Percentiles rank a stretch among this genome's conserved stretches.
phyloP scores from a whole-genome alignment of 2,329 filamentous ascomycete species.

The Ophiocordyceps camponoti-saundersi region DNA sequence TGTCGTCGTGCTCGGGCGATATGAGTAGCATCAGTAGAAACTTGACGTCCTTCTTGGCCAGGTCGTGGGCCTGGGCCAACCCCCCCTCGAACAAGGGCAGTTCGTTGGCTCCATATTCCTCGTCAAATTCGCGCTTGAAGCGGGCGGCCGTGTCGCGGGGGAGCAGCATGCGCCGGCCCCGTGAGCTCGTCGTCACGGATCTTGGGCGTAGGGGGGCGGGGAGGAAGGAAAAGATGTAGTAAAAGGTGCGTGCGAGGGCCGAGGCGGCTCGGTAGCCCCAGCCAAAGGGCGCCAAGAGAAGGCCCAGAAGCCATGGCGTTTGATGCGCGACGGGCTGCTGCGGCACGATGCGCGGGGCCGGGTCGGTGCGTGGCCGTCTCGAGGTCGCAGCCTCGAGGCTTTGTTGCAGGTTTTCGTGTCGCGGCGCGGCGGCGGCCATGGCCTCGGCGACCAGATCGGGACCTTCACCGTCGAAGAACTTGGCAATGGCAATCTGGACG shows the following conservation, averaged over 20 bases:
- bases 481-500: slow-evolving; percentile 73
- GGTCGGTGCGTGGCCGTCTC: slow-evolving; percentile 26
- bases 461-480: slow-evolving; percentile 94
- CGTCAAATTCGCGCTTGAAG: slow-evolving; percentile 86
- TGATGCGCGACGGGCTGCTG: slow-evolving; percentile 51
- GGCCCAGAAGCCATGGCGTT: slow-evolving; percentile 57
- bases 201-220: slow-evolving; percentile 45
- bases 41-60: slow-evolving; percentile 79
- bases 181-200: slow-evolving; percentile 40
- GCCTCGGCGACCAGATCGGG: slow-evolving; percentile 69
- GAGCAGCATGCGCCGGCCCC: slow-evolving; percentile 57
- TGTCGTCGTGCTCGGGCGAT: slow-evolving; percentile 91
- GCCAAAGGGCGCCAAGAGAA: slow-evolving; percentile 70
- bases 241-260: slow-evolving; percentile 52
- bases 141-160: slow-evolving; percentile 77
- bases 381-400: slow-evolving; percentile 24
- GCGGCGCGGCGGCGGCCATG: slow-evolving; percentile 41
- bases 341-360: slow-evolving; percentile 75
- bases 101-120: slow-evolving; percentile 62
- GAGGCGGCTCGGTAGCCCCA: slow-evolving; percentile 58
- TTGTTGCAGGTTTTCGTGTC: slow-evolving; percentile 60
- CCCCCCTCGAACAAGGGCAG: slow-evolving; percentile 75
- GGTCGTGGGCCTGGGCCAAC: slow-evolving; percentile 80
- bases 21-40: slow-evolving; percentile 79
- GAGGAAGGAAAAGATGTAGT: slow-evolving; percentile 66